Evolutionary conservation across 768 basidiomycete genomes (phyloP), one percentile per base, ranked within the genome.

Genomic region (Kwoniella europaea): DNA sequence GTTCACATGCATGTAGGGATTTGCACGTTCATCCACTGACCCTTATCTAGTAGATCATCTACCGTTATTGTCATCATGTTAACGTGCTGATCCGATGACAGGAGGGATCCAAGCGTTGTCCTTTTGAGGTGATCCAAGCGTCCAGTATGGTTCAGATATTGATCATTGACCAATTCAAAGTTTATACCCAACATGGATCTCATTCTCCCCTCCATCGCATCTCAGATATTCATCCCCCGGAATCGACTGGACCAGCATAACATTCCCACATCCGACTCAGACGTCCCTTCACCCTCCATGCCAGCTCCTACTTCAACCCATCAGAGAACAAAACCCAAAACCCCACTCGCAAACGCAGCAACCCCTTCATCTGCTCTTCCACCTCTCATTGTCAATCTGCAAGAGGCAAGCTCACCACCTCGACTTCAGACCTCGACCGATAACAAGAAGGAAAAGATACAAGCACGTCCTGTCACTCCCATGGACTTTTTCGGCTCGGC

Each of bases 141-240:
- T 35, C 35, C 35, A 35, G 1, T 6, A 35, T 35, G 35, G 1
- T 35, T 35, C 35, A 35, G 4, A 35, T 9, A 35, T 35, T 9
- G 35, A 35, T 1, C 35, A 35, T 35, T 35, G 35, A 35, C 35
- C 35, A 6, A 35, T 35, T 35, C 35, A 27, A 3, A 27, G 4
- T 27, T 4, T 27, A 27, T 27, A 27, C 27, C 27, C 27, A 7
- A 35, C 35, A 66, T 66, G 65, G 65, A 66, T 35, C 65, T 57
- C 13, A 56, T 54, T n/a, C 65, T 66, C 15, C 65, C 65, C 15
- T 42, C 65, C 41, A 66, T 66, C 10, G 65, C 65, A 42, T 54
- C 50, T 42, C 52, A 43, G 20, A n/a, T 52, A 15, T 60, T 60
- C 56, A 46, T 22, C 20, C 18, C 52, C 20, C 44, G 35, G 35